phyloP scores from a whole-genome alignment of 2,329 filamentous ascomycete species.

The Pestalotiopsis sp. region DNA sequence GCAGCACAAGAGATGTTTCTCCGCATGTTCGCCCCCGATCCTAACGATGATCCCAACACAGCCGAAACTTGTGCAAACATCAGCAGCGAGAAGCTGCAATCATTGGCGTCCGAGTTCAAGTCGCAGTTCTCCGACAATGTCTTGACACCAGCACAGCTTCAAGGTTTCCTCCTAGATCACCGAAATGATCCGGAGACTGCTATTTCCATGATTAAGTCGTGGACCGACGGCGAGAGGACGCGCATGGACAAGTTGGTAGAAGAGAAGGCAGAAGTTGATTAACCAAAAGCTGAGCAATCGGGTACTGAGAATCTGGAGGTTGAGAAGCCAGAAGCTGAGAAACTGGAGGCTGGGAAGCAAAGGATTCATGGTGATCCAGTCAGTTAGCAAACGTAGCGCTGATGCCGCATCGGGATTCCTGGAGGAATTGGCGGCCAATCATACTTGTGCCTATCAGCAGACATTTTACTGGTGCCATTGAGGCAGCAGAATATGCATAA shows the following conservation, averaged over 20 bases:
- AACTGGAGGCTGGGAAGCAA: no score
- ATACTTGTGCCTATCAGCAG: no score
- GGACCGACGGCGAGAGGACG: not conserved
- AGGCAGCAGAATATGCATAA: no score
- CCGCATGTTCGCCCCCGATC: slow-evolving; percentile 24
- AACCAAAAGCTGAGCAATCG: not conserved
- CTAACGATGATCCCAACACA: slow-evolving; percentile 17
- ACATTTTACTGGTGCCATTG: no score
- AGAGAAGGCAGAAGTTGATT: not conserved
- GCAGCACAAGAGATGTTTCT: slow-evolving; percentile 28
- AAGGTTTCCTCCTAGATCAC: slow-evolving; percentile 25
- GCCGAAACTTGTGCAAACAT: slow-evolving; percentile 19
- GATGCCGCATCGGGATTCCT: no score
- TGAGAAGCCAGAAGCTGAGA: no score
- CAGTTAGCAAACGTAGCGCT: no score
- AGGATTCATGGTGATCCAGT: no score
- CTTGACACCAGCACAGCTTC: slow-evolving; percentile 29
- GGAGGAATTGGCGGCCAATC: no score
- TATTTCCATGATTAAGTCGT: not conserved
- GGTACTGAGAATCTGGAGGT: not conserved
- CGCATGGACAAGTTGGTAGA: not conserved
- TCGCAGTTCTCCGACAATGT: slow-evolving; percentile 20
- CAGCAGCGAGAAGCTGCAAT: slow-evolving; percentile 16
- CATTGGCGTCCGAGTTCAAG: slow-evolving; percentile 14
- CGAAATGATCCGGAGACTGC: slow-evolving; percentile 6